A percentile compares a stretch with the other conserved stretches of the same genome.
Evolutionary conservation across 257 asterid species (phyloP).

Genomic region (Striga asiatica): DNA sequence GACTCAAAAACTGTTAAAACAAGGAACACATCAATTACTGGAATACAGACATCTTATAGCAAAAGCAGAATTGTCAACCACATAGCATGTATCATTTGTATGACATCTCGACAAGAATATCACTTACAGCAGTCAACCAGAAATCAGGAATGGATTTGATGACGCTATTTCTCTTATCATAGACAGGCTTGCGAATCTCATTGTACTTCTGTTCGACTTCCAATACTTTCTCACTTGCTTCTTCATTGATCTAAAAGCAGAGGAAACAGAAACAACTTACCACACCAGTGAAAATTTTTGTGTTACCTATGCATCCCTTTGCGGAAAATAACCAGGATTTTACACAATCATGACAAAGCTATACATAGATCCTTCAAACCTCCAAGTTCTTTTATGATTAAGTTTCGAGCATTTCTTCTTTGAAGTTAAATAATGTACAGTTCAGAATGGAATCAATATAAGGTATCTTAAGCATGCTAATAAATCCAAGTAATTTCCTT

Average conservation of each 20-base stretch:
- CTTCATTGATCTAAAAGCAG: constrained; percentile 75
- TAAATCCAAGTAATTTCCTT: not conserved
- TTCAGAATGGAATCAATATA: not conserved
- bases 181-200: constrained; percentile 74
- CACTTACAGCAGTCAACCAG: constrained; percentile 92
- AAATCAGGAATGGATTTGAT: constrained; percentile 78
- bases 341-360: not conserved
- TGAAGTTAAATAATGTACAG: not conserved
- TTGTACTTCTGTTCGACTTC: constrained; percentile 85
- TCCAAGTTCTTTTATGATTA: not conserved
- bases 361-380: not conserved
- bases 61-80: not conserved
- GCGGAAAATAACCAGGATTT: not conserved
- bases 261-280: constrained; percentile 7
- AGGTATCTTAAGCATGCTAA: not conserved
- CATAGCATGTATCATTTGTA: not conserved
- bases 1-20: constrained; percentile 69
- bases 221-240: constrained; percentile 86
- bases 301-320: not conserved
- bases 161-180: constrained; percentile 66
- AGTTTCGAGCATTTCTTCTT: not conserved
- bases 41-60: too few species aligned
- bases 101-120: constrained; percentile 1
- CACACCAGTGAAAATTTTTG: not conserved
- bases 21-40: not conserved